Evolutionary conservation across 345 rosid genomes (phyloP), one percentile per base, ranked within the genome.

Genomic region (Citrus maxima): DNA sequence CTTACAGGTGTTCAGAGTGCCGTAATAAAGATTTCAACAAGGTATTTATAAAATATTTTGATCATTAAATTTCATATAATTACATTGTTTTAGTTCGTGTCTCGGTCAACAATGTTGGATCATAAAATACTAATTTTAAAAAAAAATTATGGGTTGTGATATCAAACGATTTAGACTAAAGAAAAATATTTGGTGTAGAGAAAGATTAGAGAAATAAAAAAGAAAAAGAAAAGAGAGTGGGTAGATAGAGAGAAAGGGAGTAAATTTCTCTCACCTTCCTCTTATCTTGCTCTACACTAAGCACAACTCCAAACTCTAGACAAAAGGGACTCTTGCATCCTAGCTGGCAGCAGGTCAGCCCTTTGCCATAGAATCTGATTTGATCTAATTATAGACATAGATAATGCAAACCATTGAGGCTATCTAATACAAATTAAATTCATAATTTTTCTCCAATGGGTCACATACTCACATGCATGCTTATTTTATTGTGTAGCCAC

Each of bases 161-260:
- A 13, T 46, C 0, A 46, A 46, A 46, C 51, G 51, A 4, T 3
- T 46, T 46, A 0, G 18, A 28, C 10, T 0, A 32, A 4, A 32
- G 5, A 32, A 32, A 32, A 32, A 32, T 32, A 0, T 32, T 32
- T 32, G 0, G 0, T 4, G 5, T 4, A 32, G 34, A 32, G 0
- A 32, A 32, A 32, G 0, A 32, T 32, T 4, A 32, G 0, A 32
- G 34, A 32, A 32, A 32, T 32, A 32, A 32, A 32, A 0, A 32
- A 32, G 4, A 32, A 28, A 32, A 32, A 4, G 0, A 32, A 32
- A 32, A 32, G 5, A 32, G 34, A 32, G 0, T 4, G 0, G 5
- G 5, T 32, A 0, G 5, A 32, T 32, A 32, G 0, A 32, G 0
- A 32, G 0, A 32, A 0, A 32, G 0, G 0, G 0, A 3, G 34